Evolutionary conservation across 495 filamentous ascomycete genomes (phyloP).

Genomic region (Penicillium macrosclerotiorum): DNA sequence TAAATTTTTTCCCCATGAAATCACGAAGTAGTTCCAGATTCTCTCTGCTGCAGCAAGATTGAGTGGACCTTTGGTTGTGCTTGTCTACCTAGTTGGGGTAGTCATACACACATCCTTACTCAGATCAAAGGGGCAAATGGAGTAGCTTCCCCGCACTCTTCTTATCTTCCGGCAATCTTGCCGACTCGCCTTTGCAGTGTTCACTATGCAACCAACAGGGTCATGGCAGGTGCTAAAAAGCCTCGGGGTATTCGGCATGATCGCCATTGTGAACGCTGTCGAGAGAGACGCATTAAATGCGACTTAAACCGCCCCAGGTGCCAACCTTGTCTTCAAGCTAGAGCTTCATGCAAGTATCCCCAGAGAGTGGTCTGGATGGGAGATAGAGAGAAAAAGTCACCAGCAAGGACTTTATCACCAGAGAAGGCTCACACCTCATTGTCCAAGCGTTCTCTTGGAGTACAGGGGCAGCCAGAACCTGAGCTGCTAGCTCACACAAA

Average conservation of each 20-base stretch:
- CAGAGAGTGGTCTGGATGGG: slow-evolving; percentile 34
- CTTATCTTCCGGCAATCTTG: slow-evolving; percentile 13
- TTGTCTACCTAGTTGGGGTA: too few species aligned
- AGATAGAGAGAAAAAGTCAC: slow-evolving; percentile 15
- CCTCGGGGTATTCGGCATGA: slow-evolving; percentile 35
- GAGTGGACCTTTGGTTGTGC: too few species aligned
- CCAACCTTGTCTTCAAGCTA: slow-evolving; percentile 22
- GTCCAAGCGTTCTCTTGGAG: background rate
- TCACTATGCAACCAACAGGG: background rate
- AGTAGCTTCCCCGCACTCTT: slow-evolving; percentile 10
- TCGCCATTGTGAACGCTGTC: slow-evolving; percentile 32
- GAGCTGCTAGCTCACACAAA: slow-evolving; percentile 2
- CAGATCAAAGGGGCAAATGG: slow-evolving; percentile 8
- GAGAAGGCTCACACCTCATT: background rate
- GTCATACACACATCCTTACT: slow-evolving; percentile 1
- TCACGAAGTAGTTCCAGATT: too few species aligned
- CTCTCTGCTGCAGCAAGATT: too few species aligned
- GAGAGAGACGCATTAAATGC: slow-evolving; percentile 28
- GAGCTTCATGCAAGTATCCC: slow-evolving; percentile 27
- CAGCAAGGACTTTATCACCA: slow-evolving; percentile 5
- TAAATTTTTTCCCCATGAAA: background rate
- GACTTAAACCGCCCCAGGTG: slow-evolving; percentile 35
- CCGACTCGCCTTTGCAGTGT: background rate
- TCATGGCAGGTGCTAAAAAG: slow-evolving; percentile 24
- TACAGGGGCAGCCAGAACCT: background rate